Base-by-base conservation (phyloP, 495 filamentous ascomycete genomes). In the Jackrogersella minutella region DNA sequence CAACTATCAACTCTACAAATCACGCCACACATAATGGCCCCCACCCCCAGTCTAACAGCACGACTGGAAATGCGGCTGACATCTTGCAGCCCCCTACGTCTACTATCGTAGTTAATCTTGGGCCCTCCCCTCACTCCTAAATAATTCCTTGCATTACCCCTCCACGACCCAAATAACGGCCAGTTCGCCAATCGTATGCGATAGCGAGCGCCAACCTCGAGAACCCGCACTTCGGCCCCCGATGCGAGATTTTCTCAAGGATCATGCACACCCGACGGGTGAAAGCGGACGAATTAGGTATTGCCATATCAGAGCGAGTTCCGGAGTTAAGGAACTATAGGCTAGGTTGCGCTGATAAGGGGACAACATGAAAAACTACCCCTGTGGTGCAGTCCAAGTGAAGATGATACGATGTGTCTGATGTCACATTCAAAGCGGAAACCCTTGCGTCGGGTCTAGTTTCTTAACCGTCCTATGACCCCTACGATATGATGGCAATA, bases 281-380 rank as follows among this genome's bases (percentile, higher is more conserved):
- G n/a, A n/a, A 49, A 49, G 11, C 26, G 26, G 31, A 14, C 44
- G 26, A 30, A 31, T 49, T 31, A 10, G 14, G 31, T 6, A 11
- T 16, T 17, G 26, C 33, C 33, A 36, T 10, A n/a, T 3, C 5
- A 10, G 33, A 36, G 11, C 6, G 6, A 4, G 16, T 30, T 26
- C 44, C 44, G 44, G 44, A 31, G 13, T 30, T 17, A 49, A 2
- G 44, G 44, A 49, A 49, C 44, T 49, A 49, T 49, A 49, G 26
- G 44, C 17, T 7, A 49, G 44, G 24, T 30, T 49, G 14, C n/a
- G 26, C 44, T 30, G 24, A 49, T 49, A 49, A 49, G 44, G 26
- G 24, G 13, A 31, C 44, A 7, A 26, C n/a, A 3, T 1, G 26
- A 31, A 36, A n/a, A 13, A 30, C 7, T 9, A 11, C 36, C 3